These are phyloP conservation scores for Agrocybe praecox DNA, from an alignment of 768 basidiomycete species.

Conservation along the genomic window DNA sequence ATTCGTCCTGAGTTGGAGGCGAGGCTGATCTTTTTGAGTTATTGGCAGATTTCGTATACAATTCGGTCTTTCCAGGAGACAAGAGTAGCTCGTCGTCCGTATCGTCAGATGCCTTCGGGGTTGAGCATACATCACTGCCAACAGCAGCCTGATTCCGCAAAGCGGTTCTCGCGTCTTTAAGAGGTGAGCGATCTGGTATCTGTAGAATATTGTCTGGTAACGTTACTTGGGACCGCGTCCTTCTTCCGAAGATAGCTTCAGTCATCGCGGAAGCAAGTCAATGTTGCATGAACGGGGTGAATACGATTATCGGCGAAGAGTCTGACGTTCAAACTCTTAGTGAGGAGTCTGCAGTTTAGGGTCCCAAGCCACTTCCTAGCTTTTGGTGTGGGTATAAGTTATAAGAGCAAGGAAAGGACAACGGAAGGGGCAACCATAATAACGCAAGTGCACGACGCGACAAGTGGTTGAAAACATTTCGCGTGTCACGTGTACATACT, in stretches of 20 bases:
- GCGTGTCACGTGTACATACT: constrained; percentile 28
- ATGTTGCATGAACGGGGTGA: constrained; percentile 1
- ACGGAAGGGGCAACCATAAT: background rate
- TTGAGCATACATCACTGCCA: constrained; percentile 3
- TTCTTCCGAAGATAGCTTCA: constrained; percentile 32
- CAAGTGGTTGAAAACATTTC: constrained; percentile 29
- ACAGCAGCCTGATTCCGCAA: constrained; percentile 26
- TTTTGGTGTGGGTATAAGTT: constrained; percentile 1
- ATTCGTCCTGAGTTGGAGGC: constrained; percentile 33
- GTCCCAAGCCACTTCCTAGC: background rate
- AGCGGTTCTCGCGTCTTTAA: constrained; percentile 52
- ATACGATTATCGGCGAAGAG: background rate
- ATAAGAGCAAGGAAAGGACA: background rate
- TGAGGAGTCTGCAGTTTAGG: too few relatives aligned
- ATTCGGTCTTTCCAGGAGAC: constrained; percentile 39
- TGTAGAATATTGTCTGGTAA: constrained; percentile 48
- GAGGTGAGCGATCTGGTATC: constrained; percentile 48
- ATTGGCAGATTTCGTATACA: constrained; percentile 13
- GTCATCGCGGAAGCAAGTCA: constrained; percentile 19
- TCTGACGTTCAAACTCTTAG: too few relatives aligned
- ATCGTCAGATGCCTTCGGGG: constrained; percentile 25
- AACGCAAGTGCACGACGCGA: constrained; percentile 12
- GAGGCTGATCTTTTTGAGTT: constrained; percentile 44
- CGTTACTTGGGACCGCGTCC: constrained; percentile 55
- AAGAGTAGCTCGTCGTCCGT: constrained; percentile 51